A percentile compares a stretch with the other conserved stretches of the same genome.
phyloP scores from a whole-genome alignment of 805 yeast genomes.

The Pichia deserticola region DNA sequence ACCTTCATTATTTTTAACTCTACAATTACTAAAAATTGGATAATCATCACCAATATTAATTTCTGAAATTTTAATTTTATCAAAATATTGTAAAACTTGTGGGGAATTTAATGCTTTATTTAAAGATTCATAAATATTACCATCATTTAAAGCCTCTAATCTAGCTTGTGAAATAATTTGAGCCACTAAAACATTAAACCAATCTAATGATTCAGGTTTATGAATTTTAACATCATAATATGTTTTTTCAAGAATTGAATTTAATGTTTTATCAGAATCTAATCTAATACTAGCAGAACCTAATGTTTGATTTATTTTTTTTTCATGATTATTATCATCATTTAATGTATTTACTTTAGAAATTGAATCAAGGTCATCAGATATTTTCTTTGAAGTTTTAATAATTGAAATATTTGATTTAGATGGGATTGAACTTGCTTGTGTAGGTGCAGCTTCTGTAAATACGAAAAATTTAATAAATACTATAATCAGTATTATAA shows the following conservation, averaged over 20 bases:
- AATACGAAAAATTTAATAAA: constrained; percentile 73
- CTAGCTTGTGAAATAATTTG: constrained; percentile 83
- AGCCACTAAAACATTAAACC: constrained; percentile 94
- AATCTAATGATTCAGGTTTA: constrained; percentile 84
- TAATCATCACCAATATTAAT: constrained; percentile 91
- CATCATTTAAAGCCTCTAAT: constrained; percentile 78
- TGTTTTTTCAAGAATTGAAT: constrained; percentile 72
- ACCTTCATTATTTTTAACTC: constrained; percentile 50
- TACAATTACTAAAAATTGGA: constrained; percentile 91
- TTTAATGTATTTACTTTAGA: background rate
- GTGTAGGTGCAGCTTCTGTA: constrained; percentile 48
- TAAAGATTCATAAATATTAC: constrained; percentile 75
- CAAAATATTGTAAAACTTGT: constrained; percentile 69
- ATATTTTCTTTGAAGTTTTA: constrained; percentile 5
- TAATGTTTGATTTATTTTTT: constrained; percentile 1
- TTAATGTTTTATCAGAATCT: constrained; percentile 8
- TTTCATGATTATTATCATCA: constrained; percentile 2
- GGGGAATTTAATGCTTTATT: constrained; percentile 59
- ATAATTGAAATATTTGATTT: constrained; percentile 17
- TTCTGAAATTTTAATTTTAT: constrained; percentile 70
- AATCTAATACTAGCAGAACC: background rate
- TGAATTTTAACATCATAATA: constrained; percentile 87
- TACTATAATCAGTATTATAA: constrained; percentile 51
- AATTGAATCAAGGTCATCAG: background rate
- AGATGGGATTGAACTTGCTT: constrained; percentile 28